Conservation (phyloP, 1,284 basidiomycete genomes). For the Puccinia hordei region DNA sequence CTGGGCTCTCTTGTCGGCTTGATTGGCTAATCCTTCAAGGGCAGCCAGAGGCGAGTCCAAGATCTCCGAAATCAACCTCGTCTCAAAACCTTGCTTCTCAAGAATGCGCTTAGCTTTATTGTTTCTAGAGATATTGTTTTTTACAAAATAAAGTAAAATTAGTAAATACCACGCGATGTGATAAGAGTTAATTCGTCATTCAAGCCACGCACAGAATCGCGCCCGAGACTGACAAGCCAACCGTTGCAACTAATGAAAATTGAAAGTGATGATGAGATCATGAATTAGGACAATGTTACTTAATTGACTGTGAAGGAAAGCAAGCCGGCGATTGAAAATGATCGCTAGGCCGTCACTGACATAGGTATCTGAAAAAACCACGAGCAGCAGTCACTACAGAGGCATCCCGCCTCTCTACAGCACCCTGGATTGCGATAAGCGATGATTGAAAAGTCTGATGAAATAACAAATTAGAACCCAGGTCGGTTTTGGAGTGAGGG, state of each 20-base stretch:
- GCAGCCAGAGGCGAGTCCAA: not conserved
- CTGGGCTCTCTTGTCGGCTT: not conserved
- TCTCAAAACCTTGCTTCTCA: not conserved
- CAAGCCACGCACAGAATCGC: not conserved
- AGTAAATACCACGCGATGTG: not conserved
- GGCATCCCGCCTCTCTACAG: not conserved
- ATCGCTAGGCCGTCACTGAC: not conserved
- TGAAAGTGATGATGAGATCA: not conserved
- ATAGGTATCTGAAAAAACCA: not conserved
- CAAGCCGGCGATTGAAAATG: not conserved
- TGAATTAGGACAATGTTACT: too few species aligned
- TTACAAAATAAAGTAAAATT: not conserved
- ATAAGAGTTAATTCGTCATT: not conserved
- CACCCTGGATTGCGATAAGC: slow-evolving; percentile 2
- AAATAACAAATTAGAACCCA: not conserved
- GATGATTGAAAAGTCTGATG: not conserved
- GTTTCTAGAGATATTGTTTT: not conserved
- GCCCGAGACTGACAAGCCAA: slow-evolving; percentile 5
- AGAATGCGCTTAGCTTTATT: not conserved
- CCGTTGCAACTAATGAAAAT: not conserved
- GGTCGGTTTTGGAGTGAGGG: not conserved
- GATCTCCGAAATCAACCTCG: not conserved
- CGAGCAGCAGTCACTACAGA: slow-evolving; percentile 13
- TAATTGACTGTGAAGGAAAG: not conserved
- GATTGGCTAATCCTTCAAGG: not conserved